Evolutionary conservation across 2,329 filamentous ascomycete species (phyloP).

Genomic region (Xylaria hypoxylon): DNA sequence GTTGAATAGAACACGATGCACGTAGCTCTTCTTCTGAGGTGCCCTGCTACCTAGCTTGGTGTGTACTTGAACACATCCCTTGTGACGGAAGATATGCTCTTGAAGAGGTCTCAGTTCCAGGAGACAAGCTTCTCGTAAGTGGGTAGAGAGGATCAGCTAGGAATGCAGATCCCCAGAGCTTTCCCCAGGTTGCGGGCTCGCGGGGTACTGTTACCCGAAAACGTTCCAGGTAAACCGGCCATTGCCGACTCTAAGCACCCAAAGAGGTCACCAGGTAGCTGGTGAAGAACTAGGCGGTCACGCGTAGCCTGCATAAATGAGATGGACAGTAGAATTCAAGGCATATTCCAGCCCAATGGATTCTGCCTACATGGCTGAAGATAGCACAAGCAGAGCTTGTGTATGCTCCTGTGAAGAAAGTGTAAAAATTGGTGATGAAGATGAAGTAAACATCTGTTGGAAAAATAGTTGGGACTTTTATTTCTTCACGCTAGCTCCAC

Average conservation of each 20-base stretch:
- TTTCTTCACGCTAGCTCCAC: background rate
- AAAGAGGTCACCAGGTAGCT: background rate
- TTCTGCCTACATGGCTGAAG: constrained; percentile 21
- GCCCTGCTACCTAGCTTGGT: constrained; percentile 17
- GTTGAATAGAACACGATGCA: constrained; percentile 47
- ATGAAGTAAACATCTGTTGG: background rate
- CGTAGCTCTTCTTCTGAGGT: constrained; percentile 57
- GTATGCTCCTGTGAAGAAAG: background rate
- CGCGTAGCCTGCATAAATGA: constrained; percentile 2
- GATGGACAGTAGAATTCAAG: background rate
- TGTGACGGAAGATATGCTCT: constrained; percentile 1
- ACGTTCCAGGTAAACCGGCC: constrained; percentile 35
- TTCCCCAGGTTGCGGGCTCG: constrained; percentile 26
- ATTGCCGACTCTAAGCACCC: constrained; percentile 46
- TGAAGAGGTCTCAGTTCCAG: constrained; percentile 1
- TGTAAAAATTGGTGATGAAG: constrained; percentile 3
- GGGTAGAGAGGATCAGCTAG: background rate
- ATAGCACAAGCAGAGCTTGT: background rate
- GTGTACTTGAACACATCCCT: constrained; percentile 13
- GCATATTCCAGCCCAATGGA: constrained; percentile 24
- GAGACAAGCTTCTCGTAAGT: constrained; percentile 1
- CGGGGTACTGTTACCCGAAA: constrained; percentile 40
- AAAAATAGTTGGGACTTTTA: background rate
- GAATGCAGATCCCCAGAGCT: constrained; percentile 25
- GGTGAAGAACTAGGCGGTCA: constrained; percentile 1